Evolutionary conservation across 106 monocot species (phyloP).

Genomic region (Phalaenopsis aphrodite): DNA sequence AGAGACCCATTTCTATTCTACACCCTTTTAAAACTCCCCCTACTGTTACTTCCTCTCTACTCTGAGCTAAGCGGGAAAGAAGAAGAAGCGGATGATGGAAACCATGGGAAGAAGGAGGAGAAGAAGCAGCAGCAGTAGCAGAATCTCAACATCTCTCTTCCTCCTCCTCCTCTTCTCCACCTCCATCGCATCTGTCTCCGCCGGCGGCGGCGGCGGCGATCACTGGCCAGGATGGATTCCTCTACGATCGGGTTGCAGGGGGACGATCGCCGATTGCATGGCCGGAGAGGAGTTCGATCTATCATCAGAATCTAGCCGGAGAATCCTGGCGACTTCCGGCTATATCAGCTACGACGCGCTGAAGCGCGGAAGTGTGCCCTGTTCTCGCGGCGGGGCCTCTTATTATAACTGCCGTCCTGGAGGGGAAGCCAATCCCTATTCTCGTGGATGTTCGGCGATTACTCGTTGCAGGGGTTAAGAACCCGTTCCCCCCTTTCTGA

Average conservation of each 20-base stretch:
- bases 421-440: slow-evolving; percentile 35
- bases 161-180: neutral
- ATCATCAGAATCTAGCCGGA: slow-evolving; percentile 23
- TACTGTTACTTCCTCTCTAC: neutral
- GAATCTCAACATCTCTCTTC: neutral
- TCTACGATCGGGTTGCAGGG: slow-evolving; percentile 17
- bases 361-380: slow-evolving; percentile 27
- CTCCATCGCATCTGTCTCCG: neutral
- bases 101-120: neutral
- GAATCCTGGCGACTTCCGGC: slow-evolving; percentile 17
- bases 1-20: neutral
- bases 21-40: neutral
- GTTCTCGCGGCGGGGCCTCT: slow-evolving; percentile 34
- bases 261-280: slow-evolving; percentile 36
- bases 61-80: neutral
- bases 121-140: neutral
- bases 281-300: slow-evolving; percentile 42
- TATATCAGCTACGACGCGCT: slow-evolving; percentile 43
- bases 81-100: neutral
- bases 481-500: neutral
- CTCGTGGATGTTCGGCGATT: slow-evolving; percentile 27
- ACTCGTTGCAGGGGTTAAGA: slow-evolving; percentile 25
- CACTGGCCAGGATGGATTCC: slow-evolving; percentile 8
- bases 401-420: slow-evolving; percentile 58
- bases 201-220: neutral